Conservation (phyloP, 78 protist species). For the Speleostelium caveatum region DNA sequence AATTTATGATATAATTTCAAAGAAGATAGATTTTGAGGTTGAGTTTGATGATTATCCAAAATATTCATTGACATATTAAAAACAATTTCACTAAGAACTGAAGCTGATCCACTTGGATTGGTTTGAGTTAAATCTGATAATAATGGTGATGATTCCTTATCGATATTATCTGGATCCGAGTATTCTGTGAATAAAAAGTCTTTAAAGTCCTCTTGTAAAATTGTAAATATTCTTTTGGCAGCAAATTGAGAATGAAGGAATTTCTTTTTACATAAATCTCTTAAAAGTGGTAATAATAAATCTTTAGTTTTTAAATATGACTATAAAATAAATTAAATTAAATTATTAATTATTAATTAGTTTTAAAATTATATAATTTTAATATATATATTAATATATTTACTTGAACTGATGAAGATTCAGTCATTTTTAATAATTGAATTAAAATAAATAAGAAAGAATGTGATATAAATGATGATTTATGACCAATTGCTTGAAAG, state of each 20-base stretch:
- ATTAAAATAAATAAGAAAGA: conserved; percentile 45
- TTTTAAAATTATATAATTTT: neutral
- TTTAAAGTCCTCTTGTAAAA: conserved; percentile 62
- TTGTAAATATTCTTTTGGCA: conserved; percentile 20
- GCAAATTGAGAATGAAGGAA: conserved; percentile 69
- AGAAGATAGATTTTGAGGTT: neutral
- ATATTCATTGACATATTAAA: neutral
- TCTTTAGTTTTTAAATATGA: conserved; percentile 33
- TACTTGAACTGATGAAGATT: conserved; percentile 24
- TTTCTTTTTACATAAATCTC: conserved; percentile 47
- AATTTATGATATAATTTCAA: conserved; percentile 6
- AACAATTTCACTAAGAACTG: conserved; percentile 26
- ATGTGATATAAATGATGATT: conserved; percentile 4
- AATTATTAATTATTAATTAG: neutral
- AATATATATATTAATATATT: neutral
- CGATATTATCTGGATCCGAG: neutral
- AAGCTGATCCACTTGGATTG: neutral
- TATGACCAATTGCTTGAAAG: conserved; percentile 52
- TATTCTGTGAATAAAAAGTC: conserved; percentile 30
- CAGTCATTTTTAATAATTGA: conserved; percentile 55
- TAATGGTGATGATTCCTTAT: conserved; percentile 30
- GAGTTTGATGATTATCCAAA: conserved; percentile 2
- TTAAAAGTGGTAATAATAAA: conserved; percentile 5
- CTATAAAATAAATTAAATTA: neutral
- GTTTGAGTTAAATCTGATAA: conserved; percentile 2